Base-by-base conservation (phyloP, 352 stramenopile species). In the Phytopythium helicoides region DNA sequence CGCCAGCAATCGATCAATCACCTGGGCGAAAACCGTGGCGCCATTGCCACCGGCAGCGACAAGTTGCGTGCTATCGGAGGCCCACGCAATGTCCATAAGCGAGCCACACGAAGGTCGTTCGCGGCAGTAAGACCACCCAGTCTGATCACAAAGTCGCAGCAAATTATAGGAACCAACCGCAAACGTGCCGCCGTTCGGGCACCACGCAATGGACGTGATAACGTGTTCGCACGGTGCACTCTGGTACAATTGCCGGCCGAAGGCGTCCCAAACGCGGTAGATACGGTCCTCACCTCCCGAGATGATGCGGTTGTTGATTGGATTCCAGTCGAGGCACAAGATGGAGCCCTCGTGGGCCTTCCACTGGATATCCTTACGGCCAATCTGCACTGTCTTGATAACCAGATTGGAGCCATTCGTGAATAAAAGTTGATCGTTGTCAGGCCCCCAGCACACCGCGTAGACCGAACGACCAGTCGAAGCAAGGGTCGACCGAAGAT, bases 231-330 rank as follows among this genome's bases (percentile, higher is more conserved):
- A 69, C 11, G 62, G 61, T 1, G 73, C 66, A 52, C 84, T 94
- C 45, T 93, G 76, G 60, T 95, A 98, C 38, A 98, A 62, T 49
- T 96, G 85, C 6, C 90, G 83, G 1, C 93, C 93, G 58, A 96
- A 97, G 12, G 75, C 75, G 59, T 98, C 92, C 92, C 93, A 98
- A 12, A 97, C 81, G 10, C 90, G 76, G 63, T 97, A 98, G 23
- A 91, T 79, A 7, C 94, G 78, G 60, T 98, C 94, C 70, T 98
- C 94, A 5, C 92, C 89, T 23, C 94, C 94, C 10, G 81, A 96
- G 37, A 98, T 73, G 48, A 98, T 81, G 21, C 87, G 80, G 40
- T 95, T 91, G 56, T 93, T 96, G 45, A 97, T 95, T 36, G 82
- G 72, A 52, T 94, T 97, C 94, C 94, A 98, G 65, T 97, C 90